A percentile compares a stretch with the other conserved stretches of the same genome.
phyloP scores from a whole-genome alignment of 805 yeast species.

The Martiniozyma abietophila region DNA sequence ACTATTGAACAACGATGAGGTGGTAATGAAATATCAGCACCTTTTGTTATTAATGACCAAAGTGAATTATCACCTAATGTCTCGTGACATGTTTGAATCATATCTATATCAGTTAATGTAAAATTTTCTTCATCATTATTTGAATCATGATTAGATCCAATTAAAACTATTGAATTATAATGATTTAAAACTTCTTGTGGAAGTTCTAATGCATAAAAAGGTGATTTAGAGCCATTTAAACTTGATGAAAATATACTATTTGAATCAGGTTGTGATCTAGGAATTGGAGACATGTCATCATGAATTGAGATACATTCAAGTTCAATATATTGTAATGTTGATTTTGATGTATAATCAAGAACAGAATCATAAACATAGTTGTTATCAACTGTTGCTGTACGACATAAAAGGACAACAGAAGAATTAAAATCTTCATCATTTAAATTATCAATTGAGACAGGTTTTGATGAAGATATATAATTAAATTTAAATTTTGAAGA shows the following conservation, averaged over 20 bases:
- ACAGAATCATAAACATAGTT: conserved; percentile 14
- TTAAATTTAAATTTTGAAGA: conserved; percentile 22
- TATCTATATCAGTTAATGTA: conserved; percentile 30
- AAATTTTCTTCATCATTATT: conserved; percentile 25
- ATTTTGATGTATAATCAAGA: conserved; percentile 31
- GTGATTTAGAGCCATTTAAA: conserved; percentile 36
- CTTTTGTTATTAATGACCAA: conserved; percentile 30
- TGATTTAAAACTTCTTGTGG: conserved; percentile 29
- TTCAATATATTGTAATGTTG: conserved; percentile 29
- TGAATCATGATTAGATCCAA: conserved; percentile 23
- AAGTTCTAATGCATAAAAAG: conserved; percentile 41
- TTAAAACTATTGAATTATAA: conserved; percentile 44
- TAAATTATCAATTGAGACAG: conserved; percentile 9
- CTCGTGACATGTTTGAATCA: conserved; percentile 17
- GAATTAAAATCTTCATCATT: conserved; percentile 19
- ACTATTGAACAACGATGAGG: conserved; percentile 34
- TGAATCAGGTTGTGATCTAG: conserved; percentile 36
- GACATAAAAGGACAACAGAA: conserved; percentile 25
- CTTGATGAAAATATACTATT: conserved; percentile 43
- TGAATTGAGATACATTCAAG: conserved; percentile 39
- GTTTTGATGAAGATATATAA: conserved; percentile 24
- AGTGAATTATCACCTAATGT: conserved; percentile 26
- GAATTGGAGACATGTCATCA: conserved; percentile 33
- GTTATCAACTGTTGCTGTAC: conserved; percentile 13
- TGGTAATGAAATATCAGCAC: conserved; percentile 33